Evolutionary conservation across 2,329 filamentous ascomycete species (phyloP), one percentile per base, ranked within the genome.

Genomic region (Botrytis fabae): DNA sequence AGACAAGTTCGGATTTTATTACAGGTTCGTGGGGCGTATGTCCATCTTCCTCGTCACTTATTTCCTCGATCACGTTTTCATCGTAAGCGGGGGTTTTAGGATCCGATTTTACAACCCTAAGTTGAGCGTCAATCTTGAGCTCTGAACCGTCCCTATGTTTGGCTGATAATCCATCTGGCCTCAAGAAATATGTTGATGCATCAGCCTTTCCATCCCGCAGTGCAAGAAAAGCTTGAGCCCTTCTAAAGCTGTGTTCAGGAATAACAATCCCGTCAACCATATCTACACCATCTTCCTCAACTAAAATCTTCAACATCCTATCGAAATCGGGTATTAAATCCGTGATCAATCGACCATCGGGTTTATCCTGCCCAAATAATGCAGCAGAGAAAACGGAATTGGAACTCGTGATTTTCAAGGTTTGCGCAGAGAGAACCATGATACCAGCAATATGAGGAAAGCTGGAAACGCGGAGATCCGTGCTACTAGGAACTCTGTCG

Each of bases 391-490:
- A 98, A 32, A 97, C 95, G 4, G 94, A 93, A 81, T 99, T 99
- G 14, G 95, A 96, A 83, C 95, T 98, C 80, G 93, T 93, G 78
- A 99, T 92, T 68, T 89, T 89, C 76, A 98, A 86, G 0, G 88
- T 90, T 44, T 90, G 85, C 1, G 95, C 92, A n/a, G 93, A 92
- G 20, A 99, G 86, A 14, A 99, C 95, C 80, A 99, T 91, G 79
- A 99, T 98, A 66, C 96, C 96, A 72, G 96, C 96, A 82, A 99
- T 98, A 80, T 99, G 95, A 25, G 96, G 96, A 76, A 98, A 97
- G 80, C 94, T 97, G 25, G 95, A 97, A 61, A 99, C 89, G 69
- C 93, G 90, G 76, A 99, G 87, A 76, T 93, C 90, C 28, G 89
- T 87, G 77, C 91, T 86, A 60, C 88, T 90, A 48, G 89, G 87